Percentiles rank a stretch among this genome's conserved stretches.
Conservation (phyloP, 192 early-diverging fungal genomes). For the Thamnidium elegans region DNA sequence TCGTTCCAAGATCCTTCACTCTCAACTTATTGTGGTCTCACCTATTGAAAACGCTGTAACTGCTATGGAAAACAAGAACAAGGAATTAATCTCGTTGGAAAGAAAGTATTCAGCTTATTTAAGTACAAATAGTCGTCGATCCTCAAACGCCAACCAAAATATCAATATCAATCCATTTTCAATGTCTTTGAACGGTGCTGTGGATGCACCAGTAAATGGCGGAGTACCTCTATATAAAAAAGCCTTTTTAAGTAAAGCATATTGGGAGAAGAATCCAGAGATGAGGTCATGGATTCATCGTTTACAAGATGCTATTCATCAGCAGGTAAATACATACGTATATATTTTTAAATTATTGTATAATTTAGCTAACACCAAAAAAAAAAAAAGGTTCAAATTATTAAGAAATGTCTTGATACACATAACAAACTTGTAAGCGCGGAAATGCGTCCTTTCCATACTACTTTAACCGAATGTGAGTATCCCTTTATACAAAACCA, state of each 20-base stretch:
- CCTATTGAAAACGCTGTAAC: slow-evolving; percentile 77
- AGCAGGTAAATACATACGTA: slow-evolving; percentile 49
- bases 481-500: not conserved
- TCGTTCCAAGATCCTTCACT: slow-evolving; percentile 54
- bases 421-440: slow-evolving; percentile 60
- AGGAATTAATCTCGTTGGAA: slow-evolving; percentile 55
- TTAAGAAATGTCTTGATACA: slow-evolving; percentile 57
- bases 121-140: not conserved
- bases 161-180: slow-evolving; percentile 69
- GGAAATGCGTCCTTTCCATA: slow-evolving; percentile 73
- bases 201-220: slow-evolving; percentile 84
- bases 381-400: slow-evolving; percentile 48
- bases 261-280: slow-evolving; percentile 40
- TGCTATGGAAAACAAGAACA: slow-evolving; percentile 65
- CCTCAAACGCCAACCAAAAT: not conserved
- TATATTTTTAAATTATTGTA: not conserved
- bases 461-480: slow-evolving; percentile 51
- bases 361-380: slow-evolving; percentile 12
- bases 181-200: slow-evolving; percentile 78
- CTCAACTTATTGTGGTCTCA: slow-evolving; percentile 55
- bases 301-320: slow-evolving; percentile 57
- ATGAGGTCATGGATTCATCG: slow-evolving; percentile 41
- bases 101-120: slow-evolving; percentile 46
- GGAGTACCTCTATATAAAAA: slow-evolving; percentile 73
- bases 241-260: slow-evolving; percentile 58